Evolutionary conservation across 768 basidiomycete species (phyloP), one percentile per base, ranked within the genome.

Genomic region (Polyporus arcularius): DNA sequence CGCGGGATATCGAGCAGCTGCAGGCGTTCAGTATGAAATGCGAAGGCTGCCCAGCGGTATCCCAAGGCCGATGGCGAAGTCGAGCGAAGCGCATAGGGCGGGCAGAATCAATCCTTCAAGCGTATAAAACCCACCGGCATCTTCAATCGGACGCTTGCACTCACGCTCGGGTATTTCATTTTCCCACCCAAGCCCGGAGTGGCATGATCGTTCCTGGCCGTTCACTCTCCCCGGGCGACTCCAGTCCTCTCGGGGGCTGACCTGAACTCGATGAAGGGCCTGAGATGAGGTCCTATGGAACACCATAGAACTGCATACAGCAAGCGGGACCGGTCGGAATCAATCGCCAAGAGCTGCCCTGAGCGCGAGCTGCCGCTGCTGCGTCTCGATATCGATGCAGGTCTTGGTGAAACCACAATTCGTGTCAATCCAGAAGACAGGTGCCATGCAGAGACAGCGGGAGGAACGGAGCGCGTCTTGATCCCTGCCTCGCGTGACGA

Each of bases 131-230:
- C 49, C 55, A 43, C 39, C 40, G 35, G 31, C 28, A 15, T 8
- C 50, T 35, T 26, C 28, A 51, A 45, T 30, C 45, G 60, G 60
- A 18, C n/a, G 18, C 21, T 21, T 28, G 38, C 39, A 52, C 50
- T 42, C 54, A 56, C 50, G 55, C 6, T 46, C 51, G 55, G 18
- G 14, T 16, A 28, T 56, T 57, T 42, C 28, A 45, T 50, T 46
- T 47, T 56, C 60, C 43, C 54, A 53, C 59, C 55, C n/a, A 8
- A 26, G 21, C 40, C 45, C 54, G 60, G 46, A 46, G 11, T 15
- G 28, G 42, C 16, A 43, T 21, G 55, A 40, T 52, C 4, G 55
- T 51, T 43, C 60, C 60, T 57, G 38, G 38, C 31, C 45, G 21
- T 35, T 42, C 48, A 42, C 56, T 28, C n/a, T 11, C 32, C 60